Percentiles rank a stretch among this genome's conserved stretches.
Evolutionary conservation across 345 rosid species (phyloP).

Genomic region (Aurinia saxatilis): DNA sequence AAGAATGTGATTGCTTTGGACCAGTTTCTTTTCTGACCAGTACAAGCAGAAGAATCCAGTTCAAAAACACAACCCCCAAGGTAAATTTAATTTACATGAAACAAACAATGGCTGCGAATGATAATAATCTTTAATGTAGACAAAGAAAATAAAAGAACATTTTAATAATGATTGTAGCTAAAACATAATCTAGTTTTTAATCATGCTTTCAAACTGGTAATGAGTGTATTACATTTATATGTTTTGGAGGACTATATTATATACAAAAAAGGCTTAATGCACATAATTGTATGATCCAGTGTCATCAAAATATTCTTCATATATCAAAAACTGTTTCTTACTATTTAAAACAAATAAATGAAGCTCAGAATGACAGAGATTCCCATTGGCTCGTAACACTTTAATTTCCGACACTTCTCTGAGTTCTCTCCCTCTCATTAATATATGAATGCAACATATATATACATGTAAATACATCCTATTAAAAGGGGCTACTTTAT

Average conservation of each 20-base stretch:
- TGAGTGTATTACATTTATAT: no score
- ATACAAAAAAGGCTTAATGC: background rate
- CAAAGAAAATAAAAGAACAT: background rate
- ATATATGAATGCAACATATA: background rate
- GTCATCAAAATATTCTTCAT: conserved; percentile 1
- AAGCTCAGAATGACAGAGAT: conserved; percentile 11
- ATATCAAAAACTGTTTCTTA: background rate
- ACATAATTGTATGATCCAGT: background rate
- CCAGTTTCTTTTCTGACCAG: background rate
- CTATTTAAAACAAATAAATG: conserved; percentile 12
- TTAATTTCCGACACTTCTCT: conserved; percentile 16
- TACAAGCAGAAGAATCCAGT: background rate
- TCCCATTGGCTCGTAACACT: conserved; percentile 22
- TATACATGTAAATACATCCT: background rate
- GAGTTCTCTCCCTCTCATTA: conserved; percentile 9
- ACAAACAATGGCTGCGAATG: background rate
- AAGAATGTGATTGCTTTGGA: background rate
- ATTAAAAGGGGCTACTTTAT: background rate
- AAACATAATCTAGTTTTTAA: no score
- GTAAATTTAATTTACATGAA: background rate
- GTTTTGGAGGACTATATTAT: no score
- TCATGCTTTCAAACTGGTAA: no score
- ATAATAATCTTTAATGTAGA: background rate
- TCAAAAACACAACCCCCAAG: background rate
- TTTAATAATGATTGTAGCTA: no score